phyloP scores from a whole-genome alignment of 108 stramenopile genomes.

The Cyclotella distinguenda region DNA sequence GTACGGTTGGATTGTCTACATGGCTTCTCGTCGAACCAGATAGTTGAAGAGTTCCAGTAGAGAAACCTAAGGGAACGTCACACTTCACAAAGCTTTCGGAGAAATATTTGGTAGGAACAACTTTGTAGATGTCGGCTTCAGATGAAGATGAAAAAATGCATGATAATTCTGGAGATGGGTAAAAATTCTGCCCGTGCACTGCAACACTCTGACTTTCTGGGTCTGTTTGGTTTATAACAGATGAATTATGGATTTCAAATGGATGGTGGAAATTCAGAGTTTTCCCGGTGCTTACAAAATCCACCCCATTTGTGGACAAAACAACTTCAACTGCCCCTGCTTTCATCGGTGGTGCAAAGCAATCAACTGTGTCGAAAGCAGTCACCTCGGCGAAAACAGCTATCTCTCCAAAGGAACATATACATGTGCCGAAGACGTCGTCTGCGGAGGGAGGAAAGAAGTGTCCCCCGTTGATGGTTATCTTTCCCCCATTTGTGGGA shows the following conservation, averaged over 20 bases:
- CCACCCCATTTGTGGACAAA: constrained; percentile 14
- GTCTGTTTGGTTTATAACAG: not conserved
- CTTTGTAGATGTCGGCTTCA: not conserved
- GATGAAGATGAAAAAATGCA: constrained; percentile 5
- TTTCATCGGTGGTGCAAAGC: constrained; percentile 11
- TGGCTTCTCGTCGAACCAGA: not conserved
- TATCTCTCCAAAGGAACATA: not conserved
- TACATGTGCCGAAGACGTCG: not conserved
- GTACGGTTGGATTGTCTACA: not conserved
- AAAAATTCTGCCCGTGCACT: constrained; percentile 2
- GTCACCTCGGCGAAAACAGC: not conserved
- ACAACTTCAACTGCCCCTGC: not conserved
- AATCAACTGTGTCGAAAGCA: not conserved
- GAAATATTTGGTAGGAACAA: not conserved
- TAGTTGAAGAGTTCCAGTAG: not conserved
- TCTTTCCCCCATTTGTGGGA: not conserved
- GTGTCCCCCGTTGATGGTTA: not conserved
- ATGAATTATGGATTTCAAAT: constrained; percentile 4
- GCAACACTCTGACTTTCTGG: not conserved
- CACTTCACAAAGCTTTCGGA: not conserved
- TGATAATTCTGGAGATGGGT: constrained; percentile 4
- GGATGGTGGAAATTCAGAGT: not conserved
- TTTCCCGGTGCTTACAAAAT: not conserved
- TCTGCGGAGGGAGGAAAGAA: not conserved
- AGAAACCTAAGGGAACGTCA: not conserved